Base-by-base conservation (phyloP, 2,329 filamentous ascomycete species). In the Scedosporium minutisporum region DNA sequence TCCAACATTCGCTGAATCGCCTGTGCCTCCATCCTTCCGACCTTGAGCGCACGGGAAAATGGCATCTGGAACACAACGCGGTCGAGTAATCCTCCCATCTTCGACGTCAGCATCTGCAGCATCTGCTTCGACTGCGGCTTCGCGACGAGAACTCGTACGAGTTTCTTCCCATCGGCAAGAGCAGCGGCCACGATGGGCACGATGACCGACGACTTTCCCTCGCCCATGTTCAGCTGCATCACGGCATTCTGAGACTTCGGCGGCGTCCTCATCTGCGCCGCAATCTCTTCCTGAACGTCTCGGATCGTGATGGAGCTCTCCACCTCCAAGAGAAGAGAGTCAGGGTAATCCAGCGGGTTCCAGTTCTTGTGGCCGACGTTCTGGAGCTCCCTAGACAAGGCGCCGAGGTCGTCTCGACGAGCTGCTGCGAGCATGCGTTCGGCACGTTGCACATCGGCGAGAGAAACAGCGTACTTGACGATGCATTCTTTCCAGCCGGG, bases 191-290 rank as follows among this genome's bases (percentile, higher is more conserved):
- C 80, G 44, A 89, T 85, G 0, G 87, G 87, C 0, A 87, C 78
- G 58, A 92, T 90, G 1, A 89, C 82, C 0, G 87, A 87, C 0
- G 85, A 85, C 65, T 90, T 90, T 0, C 87, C 87, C 67, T 88
- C 81, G 0, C 87, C 87, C 87, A 90, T 90, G 65, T 88, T 89
- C 2, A 90, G 70, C 67, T 89, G 86, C 75, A 89, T 80, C 0
- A 86, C 80, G 0, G 78, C 70, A 65, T 86, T 88, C 0, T 69
- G 29, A 0, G 67, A 69, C 0, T 68, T 68, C 0, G 69, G 66
- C 0, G 79, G 78, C 0, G 67, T 60, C 2, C 77, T 80, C 82
- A 91, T 90, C 21, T 79, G 68, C 0, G 63, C 55, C 0, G 87
- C 83, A 59, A 91, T 84, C 1, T 80, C 69, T 2, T 80, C 76